phyloP scores from a whole-genome alignment of 148 eudicot species.

The Silene latifolia region DNA sequence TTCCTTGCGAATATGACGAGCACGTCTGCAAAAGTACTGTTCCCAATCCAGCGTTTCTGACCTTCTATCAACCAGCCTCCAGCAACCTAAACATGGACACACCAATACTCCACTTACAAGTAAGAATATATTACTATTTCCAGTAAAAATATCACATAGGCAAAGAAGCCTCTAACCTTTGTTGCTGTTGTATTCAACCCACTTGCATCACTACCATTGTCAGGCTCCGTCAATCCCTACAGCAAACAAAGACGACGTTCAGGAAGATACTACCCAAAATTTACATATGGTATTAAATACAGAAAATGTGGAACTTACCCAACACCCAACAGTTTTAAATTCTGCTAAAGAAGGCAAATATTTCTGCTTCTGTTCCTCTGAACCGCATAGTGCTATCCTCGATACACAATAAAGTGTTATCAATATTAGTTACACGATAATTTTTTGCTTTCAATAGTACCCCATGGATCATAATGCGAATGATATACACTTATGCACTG shows the following conservation, averaged over 20 bases:
- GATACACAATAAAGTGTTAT: slow-evolving; percentile 21
- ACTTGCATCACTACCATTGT: slow-evolving; percentile 98
- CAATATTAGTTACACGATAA: slow-evolving; percentile 5
- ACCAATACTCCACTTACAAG: slow-evolving; percentile 9
- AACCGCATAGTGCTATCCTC: slow-evolving; percentile 70
- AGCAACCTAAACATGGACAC: slow-evolving; percentile 49
- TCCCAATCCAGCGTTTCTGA: slow-evolving; percentile 98
- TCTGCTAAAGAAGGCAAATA: slow-evolving; percentile 85
- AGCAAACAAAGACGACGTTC: slow-evolving; percentile 4
- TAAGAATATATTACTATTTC: slow-evolving; percentile 6
- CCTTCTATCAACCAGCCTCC: slow-evolving; percentile 98
- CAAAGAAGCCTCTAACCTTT: slow-evolving; percentile 45
- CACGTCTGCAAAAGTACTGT: slow-evolving; percentile 89
- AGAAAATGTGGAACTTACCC: slow-evolving; percentile 46
- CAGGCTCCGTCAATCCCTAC: slow-evolving; percentile 93
- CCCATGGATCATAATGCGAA: not conserved
- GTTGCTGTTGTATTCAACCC: slow-evolving; percentile 74
- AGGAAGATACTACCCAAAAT: not conserved
- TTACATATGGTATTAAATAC: not conserved
- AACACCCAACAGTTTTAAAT: slow-evolving; percentile 66
- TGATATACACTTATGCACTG: not conserved
- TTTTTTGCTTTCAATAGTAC: not conserved
- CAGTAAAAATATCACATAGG: not conserved
- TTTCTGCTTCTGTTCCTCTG: slow-evolving; percentile 77
- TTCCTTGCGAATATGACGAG: slow-evolving; percentile 87